These are phyloP conservation scores for Moesziomyces sp. DNA, from an alignment of 1,284 basidiomycete genomes.

Conservation along the genomic window DNA sequence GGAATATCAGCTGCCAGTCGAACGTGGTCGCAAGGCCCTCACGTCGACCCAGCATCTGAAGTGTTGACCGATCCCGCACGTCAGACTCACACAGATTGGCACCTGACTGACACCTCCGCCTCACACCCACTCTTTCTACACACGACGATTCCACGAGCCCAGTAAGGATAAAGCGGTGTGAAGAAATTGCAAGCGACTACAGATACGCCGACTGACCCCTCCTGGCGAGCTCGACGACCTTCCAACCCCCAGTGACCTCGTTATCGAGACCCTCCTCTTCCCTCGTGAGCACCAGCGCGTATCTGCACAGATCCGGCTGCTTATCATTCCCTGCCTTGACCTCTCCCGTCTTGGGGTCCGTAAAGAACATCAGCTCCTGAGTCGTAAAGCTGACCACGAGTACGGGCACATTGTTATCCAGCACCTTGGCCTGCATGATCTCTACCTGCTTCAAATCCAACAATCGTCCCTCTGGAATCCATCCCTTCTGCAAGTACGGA, in stretches of 20 bases:
- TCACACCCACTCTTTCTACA: too few species aligned
- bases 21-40: too few species aligned
- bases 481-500: slow-evolving; percentile 86
- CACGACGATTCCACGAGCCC: too few species aligned
- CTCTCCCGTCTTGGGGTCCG: slow-evolving; percentile 86
- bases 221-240: slow-evolving; percentile 76
- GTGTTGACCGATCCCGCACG: too few species aligned
- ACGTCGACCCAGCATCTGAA: too few species aligned
- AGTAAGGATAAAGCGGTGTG: too few species aligned
- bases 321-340: slow-evolving; percentile 86
- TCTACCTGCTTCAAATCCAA: slow-evolving; percentile 63
- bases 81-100: too few species aligned
- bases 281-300: slow-evolving; percentile 90
- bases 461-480: slow-evolving; percentile 70
- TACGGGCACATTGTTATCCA: slow-evolving; percentile 87
- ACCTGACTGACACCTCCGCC: too few species aligned
- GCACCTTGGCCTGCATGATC: slow-evolving; percentile 62
- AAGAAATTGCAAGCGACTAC: slow-evolving; percentile 5
- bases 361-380: slow-evolving; percentile 93
- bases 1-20: too few species aligned
- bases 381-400: slow-evolving; percentile 93
- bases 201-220: slow-evolving; percentile 52
- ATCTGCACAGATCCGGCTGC: slow-evolving; percentile 90
- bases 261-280: slow-evolving; percentile 73
- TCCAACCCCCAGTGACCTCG: slow-evolving; percentile 97